Evolutionary conservation across 345 rosid species (phyloP).

Genomic region (Lenwebbia sp.): DNA sequence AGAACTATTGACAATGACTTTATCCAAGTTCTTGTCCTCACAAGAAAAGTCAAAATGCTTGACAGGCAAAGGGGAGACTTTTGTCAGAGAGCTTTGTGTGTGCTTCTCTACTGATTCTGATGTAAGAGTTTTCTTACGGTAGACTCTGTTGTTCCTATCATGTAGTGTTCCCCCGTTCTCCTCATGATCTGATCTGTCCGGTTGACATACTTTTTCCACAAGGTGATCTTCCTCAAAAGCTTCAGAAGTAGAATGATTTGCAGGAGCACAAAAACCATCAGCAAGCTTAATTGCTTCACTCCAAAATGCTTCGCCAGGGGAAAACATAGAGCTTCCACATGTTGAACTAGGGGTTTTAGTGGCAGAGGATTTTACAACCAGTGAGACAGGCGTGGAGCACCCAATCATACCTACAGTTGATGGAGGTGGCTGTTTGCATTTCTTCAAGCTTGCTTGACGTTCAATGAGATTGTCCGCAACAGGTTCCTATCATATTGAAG

Average conservation of each 20-base stretch:
- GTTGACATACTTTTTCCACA: not conserved
- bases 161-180: conserved; percentile 21
- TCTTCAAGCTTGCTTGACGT: conserved; percentile 48
- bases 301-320: conserved; percentile 99
- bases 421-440: conserved; percentile 36
- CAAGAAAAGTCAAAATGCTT: conserved; percentile 69
- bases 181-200: conserved; percentile 15
- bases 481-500: conserved; percentile 17
- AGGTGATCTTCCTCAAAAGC: not conserved
- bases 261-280: conserved; percentile 56
- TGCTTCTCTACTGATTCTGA: conserved; percentile 28
- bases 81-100: conserved; percentile 21
- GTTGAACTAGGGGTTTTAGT: conserved; percentile 57
- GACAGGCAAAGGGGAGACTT: conserved; percentile 63
- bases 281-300: conserved; percentile 89
- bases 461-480: conserved; percentile 9
- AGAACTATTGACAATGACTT: conserved; percentile 6
- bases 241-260: conserved; percentile 13
- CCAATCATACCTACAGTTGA: conserved; percentile 20
- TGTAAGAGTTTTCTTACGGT: conserved; percentile 11
- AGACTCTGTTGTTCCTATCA: conserved; percentile 32
- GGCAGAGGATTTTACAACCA: conserved; percentile 22
- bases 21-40: conserved; percentile 47
- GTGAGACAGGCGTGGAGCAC: conserved; percentile 60
- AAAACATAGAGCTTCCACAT: conserved; percentile 78